Percentiles rank a stretch among this genome's conserved stretches.
phyloP scores from a whole-genome alignment of 108 stramenopile genomes.

The Nannochloropsis gaditana region DNA sequence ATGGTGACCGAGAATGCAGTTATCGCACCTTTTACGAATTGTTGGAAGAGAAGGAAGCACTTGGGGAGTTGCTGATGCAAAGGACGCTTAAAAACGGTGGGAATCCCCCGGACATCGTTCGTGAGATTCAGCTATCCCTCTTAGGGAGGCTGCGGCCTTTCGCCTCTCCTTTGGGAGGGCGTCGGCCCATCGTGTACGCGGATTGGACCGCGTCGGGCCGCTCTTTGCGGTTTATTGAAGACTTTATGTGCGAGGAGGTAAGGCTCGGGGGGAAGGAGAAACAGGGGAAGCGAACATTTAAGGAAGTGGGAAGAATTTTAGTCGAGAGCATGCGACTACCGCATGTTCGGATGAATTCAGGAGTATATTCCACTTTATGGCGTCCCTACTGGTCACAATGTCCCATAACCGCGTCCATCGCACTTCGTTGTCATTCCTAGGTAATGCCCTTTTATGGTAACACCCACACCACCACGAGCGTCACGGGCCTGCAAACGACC shows the following conservation, averaged over 20 bases:
- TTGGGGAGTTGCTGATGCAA: background rate
- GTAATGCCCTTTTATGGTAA: constrained; percentile 54
- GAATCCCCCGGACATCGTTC: background rate
- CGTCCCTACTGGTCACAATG: background rate
- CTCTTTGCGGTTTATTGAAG: constrained; percentile 36
- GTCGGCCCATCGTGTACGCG: constrained; percentile 43
- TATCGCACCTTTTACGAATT: background rate
- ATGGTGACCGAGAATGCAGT: background rate
- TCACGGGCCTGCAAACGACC: background rate
- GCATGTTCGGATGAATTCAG: too few species aligned
- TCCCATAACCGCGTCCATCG: background rate
- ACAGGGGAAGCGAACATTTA: background rate
- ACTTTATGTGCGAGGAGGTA: constrained; percentile 30
- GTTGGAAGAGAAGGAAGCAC: constrained; percentile 10
- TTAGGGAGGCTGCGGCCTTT: constrained; percentile 39
- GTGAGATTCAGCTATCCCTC: constrained; percentile 8
- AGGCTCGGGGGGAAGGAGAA: background rate
- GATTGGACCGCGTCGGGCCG: constrained; percentile 51
- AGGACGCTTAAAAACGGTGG: background rate
- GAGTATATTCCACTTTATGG: too few species aligned
- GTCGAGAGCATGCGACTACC: background rate
- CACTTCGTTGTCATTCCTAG: background rate
- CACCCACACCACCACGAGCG: constrained; percentile 54
- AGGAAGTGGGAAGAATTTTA: background rate
- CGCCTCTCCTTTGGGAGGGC: constrained; percentile 34